phyloP scores from a whole-genome alignment of 176 grass and related monocot species.

The Oryza australiensis region DNA sequence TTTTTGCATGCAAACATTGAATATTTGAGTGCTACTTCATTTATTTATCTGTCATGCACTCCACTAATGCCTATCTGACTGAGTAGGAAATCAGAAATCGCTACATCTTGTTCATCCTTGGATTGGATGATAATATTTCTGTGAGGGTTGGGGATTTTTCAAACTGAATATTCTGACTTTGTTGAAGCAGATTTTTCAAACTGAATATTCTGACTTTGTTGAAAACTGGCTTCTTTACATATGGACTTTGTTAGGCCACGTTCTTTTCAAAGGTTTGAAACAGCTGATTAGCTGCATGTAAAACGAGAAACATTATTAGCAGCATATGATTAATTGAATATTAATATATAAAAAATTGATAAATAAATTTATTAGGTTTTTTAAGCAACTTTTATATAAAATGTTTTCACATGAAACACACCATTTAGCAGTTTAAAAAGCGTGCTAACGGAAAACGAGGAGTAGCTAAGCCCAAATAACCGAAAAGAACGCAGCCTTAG shows the following conservation, averaged over 20 bases:
- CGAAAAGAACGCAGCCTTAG: too few relatives aligned
- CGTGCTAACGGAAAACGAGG: too few relatives aligned
- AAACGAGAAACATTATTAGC: too few relatives aligned
- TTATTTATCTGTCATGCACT: neutral
- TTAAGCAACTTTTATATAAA: too few relatives aligned
- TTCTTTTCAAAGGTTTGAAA: too few relatives aligned
- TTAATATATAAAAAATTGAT: too few relatives aligned
- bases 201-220: neutral
- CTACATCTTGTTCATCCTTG: neutral
- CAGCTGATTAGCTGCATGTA: too few relatives aligned
- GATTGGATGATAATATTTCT: conserved; percentile 1
- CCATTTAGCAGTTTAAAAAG: too few relatives aligned
- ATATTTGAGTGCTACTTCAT: neutral
- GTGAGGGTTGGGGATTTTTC: neutral
- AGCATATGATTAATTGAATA: too few relatives aligned
- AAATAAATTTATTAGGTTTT: too few relatives aligned
- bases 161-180: neutral
- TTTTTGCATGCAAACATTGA: neutral
- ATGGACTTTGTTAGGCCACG: neutral
- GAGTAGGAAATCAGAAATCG: neutral
- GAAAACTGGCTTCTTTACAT: neutral
- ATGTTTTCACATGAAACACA: too few relatives aligned
- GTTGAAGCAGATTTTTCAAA: conserved; percentile 4
- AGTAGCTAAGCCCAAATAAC: too few relatives aligned
- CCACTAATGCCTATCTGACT: neutral